Conservation (phyloP, 805 yeast genomes). For the Metschnikowia rubicola region DNA sequence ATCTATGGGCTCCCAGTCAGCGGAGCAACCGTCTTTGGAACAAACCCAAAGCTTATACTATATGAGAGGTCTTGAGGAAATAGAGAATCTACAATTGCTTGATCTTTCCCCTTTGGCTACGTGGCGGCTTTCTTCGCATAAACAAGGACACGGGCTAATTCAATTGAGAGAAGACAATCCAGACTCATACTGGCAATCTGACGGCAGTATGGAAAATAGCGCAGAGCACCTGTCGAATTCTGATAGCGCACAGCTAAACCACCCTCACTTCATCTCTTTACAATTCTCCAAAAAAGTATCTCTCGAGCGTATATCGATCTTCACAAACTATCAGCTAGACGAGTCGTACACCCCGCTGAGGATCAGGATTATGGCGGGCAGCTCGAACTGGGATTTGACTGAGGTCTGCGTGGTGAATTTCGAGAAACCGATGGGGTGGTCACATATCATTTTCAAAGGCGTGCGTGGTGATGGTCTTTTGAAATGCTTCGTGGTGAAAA, state of each 20-base stretch:
- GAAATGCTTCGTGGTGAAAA: conserved; percentile 62
- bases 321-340: conserved; percentile 66
- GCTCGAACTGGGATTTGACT: conserved; percentile 68
- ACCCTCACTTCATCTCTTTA: conserved; percentile 79
- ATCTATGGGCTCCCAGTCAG: conserved; percentile 6
- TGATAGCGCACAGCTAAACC: conserved; percentile 40
- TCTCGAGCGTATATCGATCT: conserved; percentile 65
- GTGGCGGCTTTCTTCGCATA: conserved; percentile 79
- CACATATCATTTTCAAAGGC: conserved; percentile 55
- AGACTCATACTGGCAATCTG: conserved; percentile 87
- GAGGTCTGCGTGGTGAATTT: conserved; percentile 61
- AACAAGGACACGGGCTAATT: conserved; percentile 68
- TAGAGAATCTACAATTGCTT: conserved; percentile 56
- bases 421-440: conserved; percentile 76
- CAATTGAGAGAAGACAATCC: conserved; percentile 74
- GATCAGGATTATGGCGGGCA: conserved; percentile 65
- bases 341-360: conserved; percentile 90
- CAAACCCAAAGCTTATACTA: conserved; percentile 41
- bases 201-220: conserved; percentile 52
- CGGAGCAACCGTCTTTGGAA: conserved; percentile 34
- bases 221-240: conserved; percentile 23
- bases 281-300: conserved; percentile 77
- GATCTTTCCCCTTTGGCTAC: conserved; percentile 80
- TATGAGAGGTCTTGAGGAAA: conserved; percentile 47
- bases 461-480: conserved; percentile 53